Conservation (phyloP, 441 rosid species). For the Eutrema salsugineum region DNA sequence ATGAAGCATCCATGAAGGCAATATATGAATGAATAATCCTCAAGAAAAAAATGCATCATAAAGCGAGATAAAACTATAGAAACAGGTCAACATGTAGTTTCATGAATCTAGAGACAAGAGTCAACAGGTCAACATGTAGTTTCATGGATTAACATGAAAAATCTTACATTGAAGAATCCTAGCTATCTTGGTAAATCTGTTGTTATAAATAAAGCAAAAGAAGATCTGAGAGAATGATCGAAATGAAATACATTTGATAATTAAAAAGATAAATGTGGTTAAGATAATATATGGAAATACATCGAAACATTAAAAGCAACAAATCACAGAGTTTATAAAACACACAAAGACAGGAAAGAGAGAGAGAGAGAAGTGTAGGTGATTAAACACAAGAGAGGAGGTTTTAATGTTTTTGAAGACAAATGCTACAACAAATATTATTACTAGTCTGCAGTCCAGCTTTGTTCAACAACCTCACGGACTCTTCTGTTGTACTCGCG, state of each 20-base stretch:
- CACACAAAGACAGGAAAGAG: constrained; percentile 7
- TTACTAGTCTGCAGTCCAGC: constrained; percentile 69
- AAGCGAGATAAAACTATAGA: not conserved
- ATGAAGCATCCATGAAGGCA: not conserved
- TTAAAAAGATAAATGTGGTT: not conserved
- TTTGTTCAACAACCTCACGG: constrained; percentile 73
- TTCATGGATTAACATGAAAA: not conserved
- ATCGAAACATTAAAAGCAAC: constrained; percentile 16
- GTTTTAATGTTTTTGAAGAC: constrained; percentile 1
- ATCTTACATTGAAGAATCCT: not conserved
- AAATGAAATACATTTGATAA: constrained; percentile 3
- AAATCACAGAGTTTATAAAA: constrained; percentile 20
- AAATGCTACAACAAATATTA: constrained; percentile 8
- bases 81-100: constrained; percentile 10
- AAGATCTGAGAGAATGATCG: not conserved
- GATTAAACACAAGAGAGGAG: constrained; percentile 11
- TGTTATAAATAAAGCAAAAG: not conserved
- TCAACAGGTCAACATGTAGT: constrained; percentile 9
- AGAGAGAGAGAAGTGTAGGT: not conserved
- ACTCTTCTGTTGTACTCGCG: constrained; percentile 76
- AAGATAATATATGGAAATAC: not conserved
- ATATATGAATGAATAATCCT: not conserved
- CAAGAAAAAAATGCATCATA: not conserved
- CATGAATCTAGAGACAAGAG: not conserved
- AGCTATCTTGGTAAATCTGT: not conserved